Percentiles rank a stretch among this genome's conserved stretches.
Conservation (phyloP, 768 basidiomycete genomes). For the Lyophyllum atratum region DNA sequence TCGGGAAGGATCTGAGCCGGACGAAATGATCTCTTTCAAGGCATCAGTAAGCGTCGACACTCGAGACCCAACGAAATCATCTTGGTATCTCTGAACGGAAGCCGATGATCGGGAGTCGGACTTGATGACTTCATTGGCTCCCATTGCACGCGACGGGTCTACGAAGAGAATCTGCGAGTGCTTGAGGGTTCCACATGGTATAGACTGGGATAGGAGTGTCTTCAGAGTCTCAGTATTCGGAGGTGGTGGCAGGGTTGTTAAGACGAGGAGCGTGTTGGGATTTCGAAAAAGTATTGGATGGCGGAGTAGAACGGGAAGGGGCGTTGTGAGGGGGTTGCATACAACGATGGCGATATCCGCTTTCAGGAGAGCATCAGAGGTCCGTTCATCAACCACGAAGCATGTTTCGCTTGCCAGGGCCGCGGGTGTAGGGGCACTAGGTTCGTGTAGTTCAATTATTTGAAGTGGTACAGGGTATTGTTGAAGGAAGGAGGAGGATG, state of each 20-base stretch:
- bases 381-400: slow-evolving; percentile 3
- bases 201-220: slow-evolving; percentile 4
- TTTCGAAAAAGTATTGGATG: slow-evolving; percentile 31
- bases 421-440: slow-evolving; percentile 13
- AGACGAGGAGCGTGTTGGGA: slow-evolving; percentile 46
- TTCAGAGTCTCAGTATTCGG: slow-evolving; percentile 11
- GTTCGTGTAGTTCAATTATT: slow-evolving; percentile 44
- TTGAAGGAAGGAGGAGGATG: slow-evolving; percentile 55
- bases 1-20: slow-evolving; percentile 9
- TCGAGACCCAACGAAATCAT: slow-evolving; percentile 59
- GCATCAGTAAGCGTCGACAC: slow-evolving; percentile 49
- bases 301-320: slow-evolving; percentile 40
- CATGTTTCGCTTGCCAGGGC: slow-evolving; percentile 12
- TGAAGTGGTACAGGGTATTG: slow-evolving; percentile 55
- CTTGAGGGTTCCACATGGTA: slow-evolving; percentile 20
- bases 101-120: slow-evolving; percentile 44
- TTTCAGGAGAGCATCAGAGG: slow-evolving; percentile 28
- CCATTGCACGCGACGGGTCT: slow-evolving; percentile 61
- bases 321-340: slow-evolving; percentile 58
- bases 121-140: slow-evolving; percentile 51
- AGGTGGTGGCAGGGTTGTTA: slow-evolving; percentile 33
- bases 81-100: slow-evolving; percentile 66
- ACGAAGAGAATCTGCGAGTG: slow-evolving; percentile 41
- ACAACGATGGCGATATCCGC: slow-evolving; percentile 69
- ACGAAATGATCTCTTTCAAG: slow-evolving; percentile 30